Conservation (phyloP, 23 red algal genomes). For the Gracilariopsis chorda region DNA sequence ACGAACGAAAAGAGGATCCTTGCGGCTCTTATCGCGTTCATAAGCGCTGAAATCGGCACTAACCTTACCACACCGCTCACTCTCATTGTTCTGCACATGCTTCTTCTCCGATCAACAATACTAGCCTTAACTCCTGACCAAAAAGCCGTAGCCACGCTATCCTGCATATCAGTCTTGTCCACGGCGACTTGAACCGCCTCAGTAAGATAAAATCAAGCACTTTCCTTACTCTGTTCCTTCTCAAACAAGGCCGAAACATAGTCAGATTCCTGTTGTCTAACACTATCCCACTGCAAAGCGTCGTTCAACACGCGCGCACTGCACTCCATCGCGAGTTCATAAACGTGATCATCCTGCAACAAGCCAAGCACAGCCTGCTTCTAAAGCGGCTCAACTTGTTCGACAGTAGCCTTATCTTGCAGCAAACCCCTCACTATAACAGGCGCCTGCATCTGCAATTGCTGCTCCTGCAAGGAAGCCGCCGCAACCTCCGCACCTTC, state of each 20-base stretch:
- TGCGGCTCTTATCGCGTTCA: too few species aligned
- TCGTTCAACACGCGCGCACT: not conserved
- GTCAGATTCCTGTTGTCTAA: not conserved
- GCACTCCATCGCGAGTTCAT: not conserved
- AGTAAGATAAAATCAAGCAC: not conserved
- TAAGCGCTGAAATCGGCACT: too few species aligned
- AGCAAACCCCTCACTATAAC: constrained; percentile 29
- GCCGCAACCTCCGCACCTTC: constrained; percentile 71
- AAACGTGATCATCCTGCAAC: constrained; percentile 33
- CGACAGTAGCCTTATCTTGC: not conserved
- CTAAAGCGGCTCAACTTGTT: constrained; percentile 9
- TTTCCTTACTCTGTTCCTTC: not conserved
- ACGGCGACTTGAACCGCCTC: constrained; percentile 16
- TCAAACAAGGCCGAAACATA: not conserved
- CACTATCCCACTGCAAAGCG: not conserved
- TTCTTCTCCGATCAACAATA: constrained; percentile 13
- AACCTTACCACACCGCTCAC: too few species aligned
- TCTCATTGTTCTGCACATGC: too few species aligned
- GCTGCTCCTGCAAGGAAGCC: constrained; percentile 39
- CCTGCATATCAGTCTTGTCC: constrained; percentile 1
- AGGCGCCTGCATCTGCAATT: constrained; percentile 33
- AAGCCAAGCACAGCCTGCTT: constrained; percentile 24
- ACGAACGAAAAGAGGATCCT: too few species aligned
- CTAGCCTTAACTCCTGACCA: constrained; percentile 38
- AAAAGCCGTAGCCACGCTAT: constrained; percentile 16